phyloP scores from a whole-genome alignment of 306 rosid species.

The Acacia confusa region DNA sequence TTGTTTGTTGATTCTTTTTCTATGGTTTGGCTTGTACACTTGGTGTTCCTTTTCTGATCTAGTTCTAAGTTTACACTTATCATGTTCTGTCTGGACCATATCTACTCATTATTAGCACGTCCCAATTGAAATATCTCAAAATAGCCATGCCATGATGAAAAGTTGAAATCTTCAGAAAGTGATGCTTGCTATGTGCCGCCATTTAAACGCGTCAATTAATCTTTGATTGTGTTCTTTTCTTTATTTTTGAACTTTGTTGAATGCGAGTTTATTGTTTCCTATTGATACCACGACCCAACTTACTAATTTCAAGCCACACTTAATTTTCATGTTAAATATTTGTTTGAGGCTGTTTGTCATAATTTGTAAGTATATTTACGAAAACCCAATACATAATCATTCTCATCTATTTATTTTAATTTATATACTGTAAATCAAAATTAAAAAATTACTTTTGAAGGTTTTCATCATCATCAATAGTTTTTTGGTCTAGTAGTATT shows the following conservation, averaged over 20 bases:
- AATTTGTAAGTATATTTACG: too few relatives aligned
- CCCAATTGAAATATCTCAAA: neutral
- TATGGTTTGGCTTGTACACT: constrained; percentile 24
- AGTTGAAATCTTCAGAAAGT: too few relatives aligned
- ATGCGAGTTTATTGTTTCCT: neutral
- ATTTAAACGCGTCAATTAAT: neutral
- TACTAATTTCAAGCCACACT: too few relatives aligned
- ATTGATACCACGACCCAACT: too few relatives aligned
- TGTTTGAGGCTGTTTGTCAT: too few relatives aligned
- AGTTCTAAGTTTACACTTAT: constrained; percentile 24
- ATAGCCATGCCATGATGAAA: too few relatives aligned
- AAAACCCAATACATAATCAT: rapidly evolving
- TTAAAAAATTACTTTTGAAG: too few relatives aligned
- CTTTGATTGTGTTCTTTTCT: neutral
- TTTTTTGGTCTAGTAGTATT: rapidly evolving
- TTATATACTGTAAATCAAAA: too few relatives aligned
- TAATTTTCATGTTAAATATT: too few relatives aligned
- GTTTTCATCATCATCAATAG: rapidly evolving
- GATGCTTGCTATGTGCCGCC: too few relatives aligned
- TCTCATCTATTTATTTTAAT: too few relatives aligned
- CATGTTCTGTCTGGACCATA: neutral
- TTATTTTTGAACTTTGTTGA: too few relatives aligned
- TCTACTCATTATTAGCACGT: neutral
- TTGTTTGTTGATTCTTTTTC: constrained; percentile 24
- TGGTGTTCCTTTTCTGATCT: constrained; percentile 31